These are phyloP conservation scores for Cystobasidium sp. DNA, from an alignment of 1,284 basidiomycete genomes.

Conservation along the genomic window DNA sequence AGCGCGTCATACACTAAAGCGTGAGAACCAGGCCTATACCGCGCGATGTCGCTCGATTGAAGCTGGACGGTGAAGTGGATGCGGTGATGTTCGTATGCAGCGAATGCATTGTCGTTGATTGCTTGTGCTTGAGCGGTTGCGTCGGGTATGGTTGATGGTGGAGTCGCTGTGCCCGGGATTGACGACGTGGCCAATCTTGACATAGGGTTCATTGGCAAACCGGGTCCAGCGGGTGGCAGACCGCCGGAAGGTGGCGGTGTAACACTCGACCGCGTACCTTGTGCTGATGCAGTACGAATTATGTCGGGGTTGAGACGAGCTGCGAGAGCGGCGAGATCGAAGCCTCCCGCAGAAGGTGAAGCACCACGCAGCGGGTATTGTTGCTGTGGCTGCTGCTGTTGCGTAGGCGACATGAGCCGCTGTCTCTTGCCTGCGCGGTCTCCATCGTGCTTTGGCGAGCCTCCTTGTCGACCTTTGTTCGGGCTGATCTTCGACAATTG, in stretches of 20 bases:
- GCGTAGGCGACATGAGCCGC: conserved; percentile 30
- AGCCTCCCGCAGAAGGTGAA: background rate
- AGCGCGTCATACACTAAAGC: conserved; percentile 75
- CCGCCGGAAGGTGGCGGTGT: conserved; percentile 18
- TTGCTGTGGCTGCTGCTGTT: conserved; percentile 52
- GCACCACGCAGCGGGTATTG: conserved; percentile 46
- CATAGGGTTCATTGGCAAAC: conserved; percentile 2
- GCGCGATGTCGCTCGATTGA: conserved; percentile 54
- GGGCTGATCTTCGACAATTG: conserved; percentile 65
- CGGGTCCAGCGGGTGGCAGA: background rate
- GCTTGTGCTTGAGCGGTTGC: conserved; percentile 50
- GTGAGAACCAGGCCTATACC: conserved; percentile 68
- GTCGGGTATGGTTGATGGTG: background rate
- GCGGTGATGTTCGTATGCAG: conserved; percentile 45
- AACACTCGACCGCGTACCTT: conserved; percentile 13
- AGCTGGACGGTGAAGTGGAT: conserved; percentile 44
- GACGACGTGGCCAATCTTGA: background rate
- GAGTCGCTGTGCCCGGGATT: background rate
- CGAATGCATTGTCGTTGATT: conserved; percentile 68
- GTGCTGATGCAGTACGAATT: conserved; percentile 33
- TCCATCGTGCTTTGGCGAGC: conserved; percentile 17
- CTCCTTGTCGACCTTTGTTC: background rate
- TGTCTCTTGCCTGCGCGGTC: conserved; percentile 23
- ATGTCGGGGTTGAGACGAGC: conserved; percentile 37
- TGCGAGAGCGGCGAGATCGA: conserved; percentile 40